These are phyloP conservation scores for Ophiostoma australiae DNA, from an alignment of 2,329 filamentous ascomycete species.

Conservation along the genomic window DNA sequence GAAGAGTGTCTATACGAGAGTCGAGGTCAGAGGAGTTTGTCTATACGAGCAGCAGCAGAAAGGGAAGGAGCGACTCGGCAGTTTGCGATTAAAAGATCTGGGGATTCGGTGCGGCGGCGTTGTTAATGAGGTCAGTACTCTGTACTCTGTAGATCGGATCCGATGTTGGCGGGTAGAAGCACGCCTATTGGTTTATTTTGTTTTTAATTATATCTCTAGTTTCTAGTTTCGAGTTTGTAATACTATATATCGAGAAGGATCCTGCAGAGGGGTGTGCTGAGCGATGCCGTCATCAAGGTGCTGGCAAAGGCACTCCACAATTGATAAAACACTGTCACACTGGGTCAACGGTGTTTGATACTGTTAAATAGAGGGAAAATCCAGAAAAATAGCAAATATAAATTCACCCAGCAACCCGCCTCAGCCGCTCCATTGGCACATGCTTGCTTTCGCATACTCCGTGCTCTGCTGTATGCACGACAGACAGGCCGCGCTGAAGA, in stretches of 20 bases:
- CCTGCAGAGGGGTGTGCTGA: background rate
- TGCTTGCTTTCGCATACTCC: background rate
- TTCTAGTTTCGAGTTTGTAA: too few species aligned
- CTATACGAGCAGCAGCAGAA: background rate
- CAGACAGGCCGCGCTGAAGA: background rate
- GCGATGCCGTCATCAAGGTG: slow-evolving; percentile 3
- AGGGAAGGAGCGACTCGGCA: background rate
- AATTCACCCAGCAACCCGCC: background rate
- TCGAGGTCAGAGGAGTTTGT: too few species aligned
- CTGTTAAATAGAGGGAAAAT: background rate
- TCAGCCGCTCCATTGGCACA: background rate
- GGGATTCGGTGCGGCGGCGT: background rate
- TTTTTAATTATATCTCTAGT: background rate
- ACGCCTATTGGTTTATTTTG: background rate
- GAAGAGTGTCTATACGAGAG: too few species aligned
- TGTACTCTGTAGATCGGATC: background rate
- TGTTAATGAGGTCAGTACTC: too few species aligned
- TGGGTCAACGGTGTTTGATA: too few species aligned
- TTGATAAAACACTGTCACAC: too few species aligned
- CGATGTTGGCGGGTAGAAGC: background rate
- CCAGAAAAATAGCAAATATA: background rate
- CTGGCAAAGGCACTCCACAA: background rate
- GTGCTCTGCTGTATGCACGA: too few species aligned
- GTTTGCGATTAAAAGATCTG: background rate
- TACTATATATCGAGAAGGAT: background rate